Evolutionary conservation across 1,284 basidiomycete species (phyloP).

Genomic region (Ganoderma sp.): DNA sequence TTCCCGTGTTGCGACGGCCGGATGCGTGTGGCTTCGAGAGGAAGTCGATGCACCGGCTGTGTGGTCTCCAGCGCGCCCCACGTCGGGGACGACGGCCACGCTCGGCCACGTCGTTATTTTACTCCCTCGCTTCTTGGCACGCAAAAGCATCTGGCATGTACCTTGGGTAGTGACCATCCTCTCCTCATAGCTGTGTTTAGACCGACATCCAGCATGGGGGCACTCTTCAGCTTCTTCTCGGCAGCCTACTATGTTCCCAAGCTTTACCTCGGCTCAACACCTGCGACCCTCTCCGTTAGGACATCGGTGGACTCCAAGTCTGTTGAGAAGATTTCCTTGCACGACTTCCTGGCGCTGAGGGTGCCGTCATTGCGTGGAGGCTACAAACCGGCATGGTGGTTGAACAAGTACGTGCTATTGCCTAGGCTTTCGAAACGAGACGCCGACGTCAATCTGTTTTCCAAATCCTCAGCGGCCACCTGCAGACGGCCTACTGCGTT

Average conservation of each 20-base stretch:
- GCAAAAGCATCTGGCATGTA: constrained; percentile 5
- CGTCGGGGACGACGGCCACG: constrained; percentile 11
- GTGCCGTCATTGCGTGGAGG: constrained; percentile 62
- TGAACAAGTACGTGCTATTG: constrained; percentile 57
- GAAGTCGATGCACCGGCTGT: constrained; percentile 6
- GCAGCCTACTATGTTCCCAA: constrained; percentile 36
- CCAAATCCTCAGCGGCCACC: constrained; percentile 59
- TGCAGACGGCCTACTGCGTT: constrained; percentile 76
- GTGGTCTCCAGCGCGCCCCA: constrained; percentile 11
- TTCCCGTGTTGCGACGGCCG: background rate
- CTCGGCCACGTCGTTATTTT: constrained; percentile 5
- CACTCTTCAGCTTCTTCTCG: constrained; percentile 38
- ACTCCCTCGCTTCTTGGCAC: background rate
- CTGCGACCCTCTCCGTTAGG: constrained; percentile 48
- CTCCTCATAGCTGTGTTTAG: background rate
- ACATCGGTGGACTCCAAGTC: constrained; percentile 44
- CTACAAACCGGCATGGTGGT: constrained; percentile 73
- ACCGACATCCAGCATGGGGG: constrained; percentile 38
- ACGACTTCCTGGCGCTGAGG: constrained; percentile 57
- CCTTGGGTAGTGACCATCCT: background rate
- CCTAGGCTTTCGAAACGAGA: background rate
- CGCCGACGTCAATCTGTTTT: background rate
- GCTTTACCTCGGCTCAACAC: constrained; percentile 46
- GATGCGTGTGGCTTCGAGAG: constrained; percentile 1
- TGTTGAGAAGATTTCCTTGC: constrained; percentile 49